phyloP scores from a whole-genome alignment of 306 rosid genomes.

The Astragalus glycyphyllos region DNA sequence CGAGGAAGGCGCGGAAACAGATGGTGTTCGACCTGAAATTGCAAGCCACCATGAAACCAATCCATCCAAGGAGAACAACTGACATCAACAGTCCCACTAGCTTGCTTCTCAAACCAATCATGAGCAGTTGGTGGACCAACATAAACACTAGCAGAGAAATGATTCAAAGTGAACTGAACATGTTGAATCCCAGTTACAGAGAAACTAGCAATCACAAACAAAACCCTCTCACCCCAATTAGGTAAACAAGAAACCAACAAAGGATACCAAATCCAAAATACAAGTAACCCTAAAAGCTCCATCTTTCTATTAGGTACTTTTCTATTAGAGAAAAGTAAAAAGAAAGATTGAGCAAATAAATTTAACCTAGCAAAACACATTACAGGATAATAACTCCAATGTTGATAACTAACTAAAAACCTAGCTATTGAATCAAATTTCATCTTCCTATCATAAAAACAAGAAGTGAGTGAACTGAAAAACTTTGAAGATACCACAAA shows the following conservation, averaged over 20 bases:
- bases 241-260: constrained; percentile 65
- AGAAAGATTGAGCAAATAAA: constrained; percentile 63
- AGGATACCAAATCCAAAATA: constrained; percentile 83
- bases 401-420: constrained; percentile 73
- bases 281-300: constrained; percentile 66
- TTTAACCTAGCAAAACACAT: constrained; percentile 76
- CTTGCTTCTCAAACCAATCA: constrained; percentile 79
- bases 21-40: constrained; percentile 85
- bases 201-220: constrained; percentile 66
- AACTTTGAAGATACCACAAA: constrained; percentile 67
- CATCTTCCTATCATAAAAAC: constrained; percentile 60
- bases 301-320: constrained; percentile 51
- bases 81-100: constrained; percentile 59
- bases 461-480: constrained; percentile 59
- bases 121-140: constrained; percentile 63
- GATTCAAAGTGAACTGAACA: constrained; percentile 79
- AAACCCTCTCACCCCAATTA: constrained; percentile 56
- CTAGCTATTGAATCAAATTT: constrained; percentile 60
- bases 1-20: constrained; percentile 68
- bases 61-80: constrained; percentile 77
- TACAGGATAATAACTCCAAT: constrained; percentile 77
- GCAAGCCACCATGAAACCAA: constrained; percentile 90
- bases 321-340: constrained; percentile 53
- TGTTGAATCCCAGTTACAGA: constrained; percentile 71
- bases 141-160: constrained; percentile 70